A percentile compares a stretch with the other conserved stretches of the same genome.
Conservation (phyloP, 257 asterid species). For the Lycium ferocissimum region DNA sequence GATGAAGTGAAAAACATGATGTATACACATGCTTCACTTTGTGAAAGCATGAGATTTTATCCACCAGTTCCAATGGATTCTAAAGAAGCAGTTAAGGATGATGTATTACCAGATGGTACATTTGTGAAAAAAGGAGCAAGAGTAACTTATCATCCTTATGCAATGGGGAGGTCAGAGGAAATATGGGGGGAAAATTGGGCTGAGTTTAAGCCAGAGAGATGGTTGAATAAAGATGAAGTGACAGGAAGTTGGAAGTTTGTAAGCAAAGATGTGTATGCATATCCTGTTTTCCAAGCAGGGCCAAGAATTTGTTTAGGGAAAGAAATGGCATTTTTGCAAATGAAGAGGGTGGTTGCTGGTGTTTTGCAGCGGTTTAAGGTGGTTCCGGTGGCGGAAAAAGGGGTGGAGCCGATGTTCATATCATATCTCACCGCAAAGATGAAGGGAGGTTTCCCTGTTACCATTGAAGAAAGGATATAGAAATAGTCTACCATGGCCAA, state of each 20-base stretch:
- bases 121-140: slow-evolving; percentile 31
- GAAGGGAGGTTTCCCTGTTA: slow-evolving; percentile 47
- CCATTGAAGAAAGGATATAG: slow-evolving; percentile 30
- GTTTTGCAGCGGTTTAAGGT: slow-evolving; percentile 35
- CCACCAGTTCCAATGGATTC: slow-evolving; percentile 58
- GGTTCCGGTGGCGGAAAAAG: slow-evolving; percentile 32
- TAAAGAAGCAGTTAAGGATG: slow-evolving; percentile 43
- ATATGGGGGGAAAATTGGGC: slow-evolving; percentile 33
- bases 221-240: slow-evolving; percentile 32
- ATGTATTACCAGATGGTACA: slow-evolving; percentile 56
- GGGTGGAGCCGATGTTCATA: slow-evolving; percentile 24
- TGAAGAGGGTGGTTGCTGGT: slow-evolving; percentile 42
- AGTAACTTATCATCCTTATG: slow-evolving; percentile 34
- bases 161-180: slow-evolving; percentile 40
- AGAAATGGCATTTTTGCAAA: slow-evolving; percentile 43
- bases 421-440: slow-evolving; percentile 34
- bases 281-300: slow-evolving; percentile 44
- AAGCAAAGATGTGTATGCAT: slow-evolving; percentile 26
- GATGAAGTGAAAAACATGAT: slow-evolving; percentile 61
- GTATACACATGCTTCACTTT: slow-evolving; percentile 57
- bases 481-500: background rate
- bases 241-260: slow-evolving; percentile 32
- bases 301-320: slow-evolving; percentile 39
- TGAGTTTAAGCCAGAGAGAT: slow-evolving; percentile 39
- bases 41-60: slow-evolving; percentile 61